These are phyloP conservation scores for Microascus cirrosus DNA, from an alignment of 2,329 filamentous ascomycete genomes.

Conservation along the genomic window DNA sequence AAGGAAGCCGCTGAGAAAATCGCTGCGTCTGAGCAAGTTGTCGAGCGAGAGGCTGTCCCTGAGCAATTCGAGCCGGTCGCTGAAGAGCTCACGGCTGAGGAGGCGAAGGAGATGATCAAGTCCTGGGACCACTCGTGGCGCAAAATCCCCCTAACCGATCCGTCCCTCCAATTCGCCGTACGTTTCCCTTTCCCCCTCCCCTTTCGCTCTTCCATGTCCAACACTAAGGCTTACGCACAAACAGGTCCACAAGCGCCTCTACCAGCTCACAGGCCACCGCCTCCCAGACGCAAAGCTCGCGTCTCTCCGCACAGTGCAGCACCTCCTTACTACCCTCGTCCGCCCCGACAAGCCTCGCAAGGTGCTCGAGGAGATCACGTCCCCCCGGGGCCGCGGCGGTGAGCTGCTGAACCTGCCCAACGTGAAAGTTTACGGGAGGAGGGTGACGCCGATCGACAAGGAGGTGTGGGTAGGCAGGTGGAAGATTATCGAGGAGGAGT, in stretches of 20 bases:
- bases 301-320: slow-evolving; percentile 38
- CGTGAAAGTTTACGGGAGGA: slow-evolving; percentile 53
- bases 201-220: not conserved
- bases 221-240: slow-evolving; percentile 8
- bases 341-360: slow-evolving; percentile 43
- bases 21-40: slow-evolving; percentile 14
- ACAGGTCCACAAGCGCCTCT: slow-evolving; percentile 70
- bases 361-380: slow-evolving; percentile 48
- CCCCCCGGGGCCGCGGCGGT: slow-evolving; percentile 16
- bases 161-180: slow-evolving; percentile 63
- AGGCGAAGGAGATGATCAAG: slow-evolving; percentile 29
- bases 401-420: slow-evolving; percentile 50
- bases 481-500: slow-evolving; percentile 68
- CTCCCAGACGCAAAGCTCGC: slow-evolving; percentile 61
- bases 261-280: slow-evolving; percentile 68
- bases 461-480: slow-evolving; percentile 63
- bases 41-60: slow-evolving; percentile 12
- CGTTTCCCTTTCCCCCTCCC: slow-evolving; percentile 18
- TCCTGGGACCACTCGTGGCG: slow-evolving; percentile 48
- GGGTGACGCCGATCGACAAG: slow-evolving; percentile 59
- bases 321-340: slow-evolving; percentile 41
- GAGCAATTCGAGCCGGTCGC: slow-evolving; percentile 11
- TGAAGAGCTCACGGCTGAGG: slow-evolving; percentile 18
- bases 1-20: slow-evolving; percentile 9
- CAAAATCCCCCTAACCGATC: slow-evolving; percentile 41